Evolutionary conservation across 208 protist species (phyloP).

Genomic region (Polymyxa betae): DNA sequence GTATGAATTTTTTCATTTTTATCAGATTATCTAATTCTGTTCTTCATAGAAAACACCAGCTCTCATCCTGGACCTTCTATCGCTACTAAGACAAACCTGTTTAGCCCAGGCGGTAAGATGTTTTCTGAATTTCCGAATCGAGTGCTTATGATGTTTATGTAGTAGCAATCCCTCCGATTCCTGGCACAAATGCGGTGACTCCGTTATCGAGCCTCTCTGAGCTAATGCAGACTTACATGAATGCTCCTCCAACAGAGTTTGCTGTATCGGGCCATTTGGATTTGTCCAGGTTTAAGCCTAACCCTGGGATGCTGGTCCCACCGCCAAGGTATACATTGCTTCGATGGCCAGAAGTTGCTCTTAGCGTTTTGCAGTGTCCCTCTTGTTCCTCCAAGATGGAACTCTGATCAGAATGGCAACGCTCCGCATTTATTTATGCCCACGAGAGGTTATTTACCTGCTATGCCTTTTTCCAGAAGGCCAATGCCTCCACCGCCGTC

Average conservation of each 20-base stretch:
- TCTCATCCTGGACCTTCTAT: too few relatives aligned
- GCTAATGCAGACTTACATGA: conserved; percentile 50
- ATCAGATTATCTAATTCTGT: too few relatives aligned
- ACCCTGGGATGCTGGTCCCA: neutral
- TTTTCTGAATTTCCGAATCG: too few relatives aligned
- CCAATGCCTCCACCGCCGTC: neutral
- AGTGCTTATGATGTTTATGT: too few relatives aligned
- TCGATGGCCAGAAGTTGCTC: neutral
- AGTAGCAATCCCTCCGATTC: neutral
- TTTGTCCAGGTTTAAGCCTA: neutral
- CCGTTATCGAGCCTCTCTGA: conserved; percentile 33
- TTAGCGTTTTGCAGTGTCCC: neutral
- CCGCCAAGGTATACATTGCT: neutral
- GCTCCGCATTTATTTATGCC: neutral
- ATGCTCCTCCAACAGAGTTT: conserved; percentile 4
- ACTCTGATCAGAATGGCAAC: neutral
- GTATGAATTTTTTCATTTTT: too few relatives aligned
- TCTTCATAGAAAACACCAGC: too few relatives aligned
- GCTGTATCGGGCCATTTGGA: neutral
- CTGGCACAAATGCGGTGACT: neutral
- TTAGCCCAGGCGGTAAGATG: too few relatives aligned
- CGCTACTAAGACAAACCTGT: too few relatives aligned
- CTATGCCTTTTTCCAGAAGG: neutral
- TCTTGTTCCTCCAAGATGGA: neutral
- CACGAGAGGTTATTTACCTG: neutral